Evolutionary conservation across 208 protist genomes (phyloP), one percentile per base, ranked within the genome.

Genomic region (Wallacemonas sp.): DNA sequence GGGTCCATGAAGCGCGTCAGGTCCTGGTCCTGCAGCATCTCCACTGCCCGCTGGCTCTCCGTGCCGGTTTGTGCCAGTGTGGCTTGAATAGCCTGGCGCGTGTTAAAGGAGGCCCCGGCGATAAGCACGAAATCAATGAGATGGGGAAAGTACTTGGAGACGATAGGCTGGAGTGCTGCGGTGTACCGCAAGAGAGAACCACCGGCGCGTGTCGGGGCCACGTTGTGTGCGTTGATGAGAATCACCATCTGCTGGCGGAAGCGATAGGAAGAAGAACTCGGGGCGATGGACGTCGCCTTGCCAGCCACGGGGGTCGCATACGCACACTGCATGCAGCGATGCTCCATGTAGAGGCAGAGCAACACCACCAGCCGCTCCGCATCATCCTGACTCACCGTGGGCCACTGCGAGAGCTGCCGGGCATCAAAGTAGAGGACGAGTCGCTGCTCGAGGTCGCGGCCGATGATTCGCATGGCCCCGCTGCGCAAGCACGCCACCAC

Each of bases 301-400:
- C 55, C 55, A 33, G 49, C 63, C 46, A 66, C 22, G 64, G 54
- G 28, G 66, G 38, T 75, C 54, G 73, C 55, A 56, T 74, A 75
- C 62, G 54, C 66, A 36, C 58, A 53, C 38, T 70, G 46, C 22
- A 79, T 68, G 56, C 77, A 84, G 24, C 75, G 74, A 1, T 78
- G 61, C 45, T 91, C 80, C 71, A 92, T 87, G 62, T 89, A 95
- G 73, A 92, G 83, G 21, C 88, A 68, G 41, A 95, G 17, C 27
- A 95, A 47, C 14, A 83, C 74, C 1, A 80, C 30, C 26, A 94
- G 56, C 22, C 84, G 77, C 62, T 90, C 66, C 36, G 71, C 71
- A 33, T 91, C 84, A 31, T 85, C 72, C 47, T 55, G 26, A 44
- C 84, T 77, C 24, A 91, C 36, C 34, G 66, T 26, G 0, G 73